Conservation (phyloP, 148 eudicot genomes). For the Camellia japonica region DNA sequence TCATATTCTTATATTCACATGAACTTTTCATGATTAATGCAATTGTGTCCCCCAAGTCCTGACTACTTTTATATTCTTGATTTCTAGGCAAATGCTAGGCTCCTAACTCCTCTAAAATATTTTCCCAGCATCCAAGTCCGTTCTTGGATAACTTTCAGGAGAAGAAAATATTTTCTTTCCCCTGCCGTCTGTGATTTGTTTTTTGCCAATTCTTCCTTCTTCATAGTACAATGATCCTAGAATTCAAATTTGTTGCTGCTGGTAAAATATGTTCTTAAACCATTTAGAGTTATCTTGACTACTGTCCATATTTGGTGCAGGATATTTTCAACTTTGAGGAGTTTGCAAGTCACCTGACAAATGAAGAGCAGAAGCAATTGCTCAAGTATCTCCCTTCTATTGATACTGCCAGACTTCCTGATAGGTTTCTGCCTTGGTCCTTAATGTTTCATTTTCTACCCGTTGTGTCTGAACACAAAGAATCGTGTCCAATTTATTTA, state of each 20-base stretch:
- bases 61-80: neutral
- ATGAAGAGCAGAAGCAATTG: constrained; percentile 70
- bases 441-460: neutral
- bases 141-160: neutral
- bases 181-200: neutral
- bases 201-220: neutral
- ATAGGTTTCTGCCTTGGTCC: constrained; percentile 47
- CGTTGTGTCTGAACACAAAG: no score
- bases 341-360: constrained; percentile 52
- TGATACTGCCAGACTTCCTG: constrained; percentile 49
- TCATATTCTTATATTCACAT: neutral
- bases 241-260: neutral
- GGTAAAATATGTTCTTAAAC: neutral
- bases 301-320: constrained; percentile 37
- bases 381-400: constrained; percentile 64
- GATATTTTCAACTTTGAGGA: constrained; percentile 62
- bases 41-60: neutral
- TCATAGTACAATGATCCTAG: neutral
- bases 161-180: neutral
- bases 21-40: neutral
- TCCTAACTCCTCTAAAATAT: neutral
- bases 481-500: neutral
- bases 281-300: constrained; percentile 1
- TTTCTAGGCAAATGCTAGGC: neutral
- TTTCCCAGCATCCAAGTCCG: neutral